Evolutionary conservation across 2,329 filamentous ascomycete species (phyloP).

Genomic region (Plectosphaerella cucumerina): DNA sequence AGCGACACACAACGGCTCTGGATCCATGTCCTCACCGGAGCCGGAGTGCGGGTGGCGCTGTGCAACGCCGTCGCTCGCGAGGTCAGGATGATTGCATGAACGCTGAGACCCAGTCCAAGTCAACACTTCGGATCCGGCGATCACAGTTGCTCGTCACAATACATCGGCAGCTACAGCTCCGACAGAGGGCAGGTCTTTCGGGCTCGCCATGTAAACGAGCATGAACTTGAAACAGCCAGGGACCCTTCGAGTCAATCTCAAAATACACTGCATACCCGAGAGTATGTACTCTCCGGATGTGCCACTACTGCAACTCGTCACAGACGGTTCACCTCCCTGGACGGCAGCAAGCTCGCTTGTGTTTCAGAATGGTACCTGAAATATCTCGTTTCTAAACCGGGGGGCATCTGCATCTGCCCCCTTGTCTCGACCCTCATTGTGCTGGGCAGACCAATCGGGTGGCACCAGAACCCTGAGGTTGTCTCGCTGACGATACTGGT

Average conservation of each 20-base stretch:
- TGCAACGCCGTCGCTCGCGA: conserved; percentile 59
- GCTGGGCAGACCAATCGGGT: neutral
- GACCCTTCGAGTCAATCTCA: neutral
- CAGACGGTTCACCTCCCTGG: neutral
- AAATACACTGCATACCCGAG: neutral
- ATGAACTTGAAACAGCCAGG: neutral
- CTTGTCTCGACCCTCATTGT: neutral
- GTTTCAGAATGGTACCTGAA: conserved; percentile 7
- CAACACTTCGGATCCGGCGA: too few species aligned
- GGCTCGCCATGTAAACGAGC: too few species aligned
- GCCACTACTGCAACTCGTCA: neutral
- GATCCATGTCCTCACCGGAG: conserved; percentile 88
- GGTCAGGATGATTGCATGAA: conserved; percentile 37
- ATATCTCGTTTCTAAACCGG: neutral
- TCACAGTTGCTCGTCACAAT: too few species aligned
- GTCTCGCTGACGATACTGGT: conserved; percentile 1
- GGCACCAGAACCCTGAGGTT: neutral
- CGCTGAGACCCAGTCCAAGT: too few species aligned
- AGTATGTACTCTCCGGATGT: too few species aligned
- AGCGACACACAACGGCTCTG: conserved; percentile 95
- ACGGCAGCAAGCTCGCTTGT: conserved; percentile 2
- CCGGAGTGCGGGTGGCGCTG: conserved; percentile 81
- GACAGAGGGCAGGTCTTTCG: too few species aligned
- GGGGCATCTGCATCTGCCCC: neutral
- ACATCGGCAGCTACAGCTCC: too few species aligned